Conservation (phyloP, 352 stramenopile species). For the Globisporangium paddicum region DNA sequence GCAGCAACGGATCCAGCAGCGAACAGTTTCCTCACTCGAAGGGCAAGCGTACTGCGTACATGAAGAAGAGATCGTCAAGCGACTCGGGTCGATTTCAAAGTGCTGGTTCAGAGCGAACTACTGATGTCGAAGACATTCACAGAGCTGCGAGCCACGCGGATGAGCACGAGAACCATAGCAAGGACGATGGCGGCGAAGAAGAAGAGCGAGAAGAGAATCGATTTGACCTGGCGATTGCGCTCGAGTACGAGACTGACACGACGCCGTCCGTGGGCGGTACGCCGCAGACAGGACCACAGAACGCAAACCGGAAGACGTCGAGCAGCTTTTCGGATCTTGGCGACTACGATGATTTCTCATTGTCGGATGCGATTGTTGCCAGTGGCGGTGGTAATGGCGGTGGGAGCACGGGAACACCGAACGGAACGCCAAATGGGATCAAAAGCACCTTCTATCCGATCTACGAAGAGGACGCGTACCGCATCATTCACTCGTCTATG, state of each 20-base stretch:
- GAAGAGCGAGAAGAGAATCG: conserved; percentile 29
- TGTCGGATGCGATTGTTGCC: conserved; percentile 49
- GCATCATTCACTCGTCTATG: conserved; percentile 51
- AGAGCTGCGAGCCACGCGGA: conserved; percentile 16
- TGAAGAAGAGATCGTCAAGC: conserved; percentile 19
- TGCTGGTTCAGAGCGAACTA: conserved; percentile 19
- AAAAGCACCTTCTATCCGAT: conserved; percentile 68
- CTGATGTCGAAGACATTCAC: neutral
- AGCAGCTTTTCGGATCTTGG: conserved; percentile 86
- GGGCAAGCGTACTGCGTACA: conserved; percentile 2
- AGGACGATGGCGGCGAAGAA: conserved; percentile 17
- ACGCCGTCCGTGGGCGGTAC: conserved; percentile 20
- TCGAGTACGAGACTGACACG: conserved; percentile 67
- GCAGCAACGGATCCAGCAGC: conserved; percentile 40
- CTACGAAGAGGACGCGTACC: conserved; percentile 71
- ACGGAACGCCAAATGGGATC: conserved; percentile 24
- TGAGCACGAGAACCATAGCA: conserved; percentile 17
- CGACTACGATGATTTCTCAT: conserved; percentile 81
- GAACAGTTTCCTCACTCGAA: conserved; percentile 17
- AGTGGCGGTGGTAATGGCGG: conserved; percentile 22
- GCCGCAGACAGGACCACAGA: conserved; percentile 26
- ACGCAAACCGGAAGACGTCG: conserved; percentile 68
- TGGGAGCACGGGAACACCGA: conserved; percentile 22
- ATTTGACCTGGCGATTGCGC: conserved; percentile 48
- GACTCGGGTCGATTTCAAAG: conserved; percentile 13